Percentiles rank a stretch among this genome's conserved stretches.
Conservation (phyloP, 768 basidiomycete genomes). For the Lentinula guzmanii region DNA sequence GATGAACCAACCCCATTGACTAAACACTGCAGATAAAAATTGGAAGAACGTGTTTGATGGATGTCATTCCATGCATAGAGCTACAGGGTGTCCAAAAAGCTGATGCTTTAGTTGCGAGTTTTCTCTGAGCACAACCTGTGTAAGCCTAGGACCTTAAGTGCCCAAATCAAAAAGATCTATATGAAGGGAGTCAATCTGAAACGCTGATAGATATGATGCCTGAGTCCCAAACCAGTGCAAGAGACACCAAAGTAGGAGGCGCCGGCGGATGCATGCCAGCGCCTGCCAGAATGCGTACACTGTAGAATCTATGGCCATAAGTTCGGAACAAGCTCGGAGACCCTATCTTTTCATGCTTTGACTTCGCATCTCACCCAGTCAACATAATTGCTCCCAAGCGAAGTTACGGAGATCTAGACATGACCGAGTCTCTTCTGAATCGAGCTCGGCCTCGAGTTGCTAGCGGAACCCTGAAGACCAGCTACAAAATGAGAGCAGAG, state of each 20-base stretch:
- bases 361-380: too few species aligned
- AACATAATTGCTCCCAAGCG: too few species aligned
- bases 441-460: not conserved
- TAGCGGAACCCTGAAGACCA: not conserved
- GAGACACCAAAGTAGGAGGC: too few species aligned
- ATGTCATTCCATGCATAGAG: not conserved
- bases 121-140: not conserved
- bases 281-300: too few species aligned
- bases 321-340: too few species aligned
- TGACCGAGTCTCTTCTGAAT: too few species aligned
- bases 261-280: not conserved
- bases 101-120: not conserved
- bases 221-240: not conserved
- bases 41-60: not conserved
- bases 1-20: not conserved
- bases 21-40: not conserved
- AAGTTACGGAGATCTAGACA: too few species aligned
- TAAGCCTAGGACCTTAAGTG: not conserved
- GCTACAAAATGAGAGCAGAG: not conserved
- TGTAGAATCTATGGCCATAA: too few species aligned
- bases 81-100: not conserved
- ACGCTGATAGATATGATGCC: not conserved
- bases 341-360: too few species aligned
- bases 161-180: not conserved
- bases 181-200: not conserved